Evolutionary conservation across 345 rosid species (phyloP).

Genomic region (Citrus sinensis): DVS_A1.0 CM039169.1:30226001-30226500

Average conservation of each 20-base stretch:
- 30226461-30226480: not conserved
- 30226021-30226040: no score
- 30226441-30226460: not conserved
- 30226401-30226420: not conserved
- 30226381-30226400: not conserved
- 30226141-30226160: not conserved
- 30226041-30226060: not conserved
- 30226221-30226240: not conserved
- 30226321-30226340: not conserved
- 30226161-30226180: not conserved
- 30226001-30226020: no score
- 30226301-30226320: no score
- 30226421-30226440: not conserved
- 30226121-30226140: not conserved
- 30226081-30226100: not conserved
- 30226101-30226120: not conserved
- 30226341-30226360: not conserved
- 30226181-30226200: not conserved
- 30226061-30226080: not conserved
- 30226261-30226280: not conserved
- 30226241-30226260: not conserved
- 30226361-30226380: no score
- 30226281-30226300: not conserved
- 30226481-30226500: not conserved
- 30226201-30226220: not conserved